phyloP scores from a whole-genome alignment of 2,329 filamentous ascomycete genomes.

The Colletotrichum limetticola region DNA sequence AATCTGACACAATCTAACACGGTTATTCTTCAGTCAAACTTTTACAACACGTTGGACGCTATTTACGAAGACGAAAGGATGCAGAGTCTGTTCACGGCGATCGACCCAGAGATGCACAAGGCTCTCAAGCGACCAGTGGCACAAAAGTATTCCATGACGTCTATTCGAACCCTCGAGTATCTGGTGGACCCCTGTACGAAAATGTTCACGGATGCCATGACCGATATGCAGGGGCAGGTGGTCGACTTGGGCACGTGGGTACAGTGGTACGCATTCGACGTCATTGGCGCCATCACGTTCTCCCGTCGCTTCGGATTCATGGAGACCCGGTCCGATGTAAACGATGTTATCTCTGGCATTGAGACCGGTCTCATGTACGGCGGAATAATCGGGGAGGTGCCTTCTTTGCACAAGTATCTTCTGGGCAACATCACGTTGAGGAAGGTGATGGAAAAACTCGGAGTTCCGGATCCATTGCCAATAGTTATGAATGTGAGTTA shows the following conservation, averaged over 20 bases:
- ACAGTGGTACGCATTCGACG: slow-evolving; percentile 60
- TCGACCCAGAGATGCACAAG: background rate
- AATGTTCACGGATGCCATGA: background rate
- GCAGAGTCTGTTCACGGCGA: background rate
- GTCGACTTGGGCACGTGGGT: slow-evolving; percentile 55
- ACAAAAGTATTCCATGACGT: background rate
- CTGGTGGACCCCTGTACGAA: background rate
- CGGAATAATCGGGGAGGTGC: slow-evolving; percentile 52
- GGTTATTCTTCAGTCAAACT: background rate
- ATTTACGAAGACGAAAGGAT: background rate
- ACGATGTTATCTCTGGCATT: slow-evolving; percentile 52
- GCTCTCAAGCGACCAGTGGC: background rate
- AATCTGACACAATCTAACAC: background rate
- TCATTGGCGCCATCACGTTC: slow-evolving; percentile 61
- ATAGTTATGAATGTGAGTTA: slow-evolving; percentile 39
- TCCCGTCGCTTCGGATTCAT: slow-evolving; percentile 54
- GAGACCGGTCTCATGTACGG: slow-evolving; percentile 48
- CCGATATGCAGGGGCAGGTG: background rate
- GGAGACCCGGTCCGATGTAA: slow-evolving; percentile 55
- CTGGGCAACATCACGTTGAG: slow-evolving; percentile 40
- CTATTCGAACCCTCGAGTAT: background rate
- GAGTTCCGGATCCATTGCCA: slow-evolving; percentile 64
- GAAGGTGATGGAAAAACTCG: slow-evolving; percentile 50
- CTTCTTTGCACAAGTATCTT: slow-evolving; percentile 48
- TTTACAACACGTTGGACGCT: background rate